Base-by-base conservation (phyloP, 2,329 filamentous ascomycete species). In the Clonostachys rhizophaga region DNA sequence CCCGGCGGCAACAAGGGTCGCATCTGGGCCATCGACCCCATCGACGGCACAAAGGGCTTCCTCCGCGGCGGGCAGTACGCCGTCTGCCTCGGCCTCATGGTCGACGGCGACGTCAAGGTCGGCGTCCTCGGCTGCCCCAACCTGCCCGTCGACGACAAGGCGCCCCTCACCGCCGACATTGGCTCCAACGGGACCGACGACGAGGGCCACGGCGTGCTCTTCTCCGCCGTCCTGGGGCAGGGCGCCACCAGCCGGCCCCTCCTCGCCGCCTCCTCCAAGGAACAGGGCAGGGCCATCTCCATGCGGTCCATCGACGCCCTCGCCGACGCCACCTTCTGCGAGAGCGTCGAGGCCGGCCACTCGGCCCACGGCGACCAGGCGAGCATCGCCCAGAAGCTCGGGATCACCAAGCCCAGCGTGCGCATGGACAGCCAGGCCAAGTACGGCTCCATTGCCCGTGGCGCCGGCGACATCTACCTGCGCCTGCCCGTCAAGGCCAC, bases 391-490 rank as follows among this genome's bases (percentile, higher is more conserved):
- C 70, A 81, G 58, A 87, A 84, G 61, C 80, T 99, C 6, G 91
- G 91, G 47, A 96, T 99, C 67, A 92, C 87, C 18, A 84, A 83
- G 58, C 83, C 87, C n/a, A 91, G 87, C 55, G 91, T 99, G 50
- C 83, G 92, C 54, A 94, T 99, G 87, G 94, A 99, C 72, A 95
- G 89, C 45, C 94, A 99, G 71, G 92, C 94, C 58, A 99, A 99
- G 71, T 99, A 99, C 70, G 92, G 86, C 52, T 94, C 89, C 35
- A 95, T 99, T 63, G 94, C 94, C 35, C 80, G 94, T 52, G 94
- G 94, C 42, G 91, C 91, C 6, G 94, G 91, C 44, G 94, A 99
- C 62, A 85, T 99, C 54, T 99, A 99, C 70, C 79, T 99, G 49
- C 82, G 95, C 46, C 72, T 99, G 49, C 94, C 94, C 5, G 86